Percentiles rank a stretch among this genome's conserved stretches.
Evolutionary conservation across 345 rosid species (phyloP).

Genomic region (Litchi chinensis): DNA sequence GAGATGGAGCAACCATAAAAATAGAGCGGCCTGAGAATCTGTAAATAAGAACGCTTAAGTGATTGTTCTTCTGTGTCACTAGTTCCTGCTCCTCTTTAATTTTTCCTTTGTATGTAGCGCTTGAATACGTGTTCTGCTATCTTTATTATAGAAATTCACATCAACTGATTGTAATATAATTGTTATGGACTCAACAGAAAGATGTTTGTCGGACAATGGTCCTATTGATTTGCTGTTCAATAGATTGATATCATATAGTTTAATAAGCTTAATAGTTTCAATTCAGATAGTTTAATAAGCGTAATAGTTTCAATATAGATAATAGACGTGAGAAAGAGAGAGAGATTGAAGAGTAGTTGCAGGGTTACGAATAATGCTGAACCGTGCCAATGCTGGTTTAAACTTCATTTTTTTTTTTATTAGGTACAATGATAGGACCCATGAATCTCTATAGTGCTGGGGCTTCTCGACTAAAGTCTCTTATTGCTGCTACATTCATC

Average conservation of each 20-base stretch:
- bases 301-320: neutral
- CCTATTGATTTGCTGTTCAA: neutral
- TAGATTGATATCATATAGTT: neutral
- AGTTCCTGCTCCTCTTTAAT: neutral
- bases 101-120: neutral
- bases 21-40: constrained; percentile 16
- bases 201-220: neutral
- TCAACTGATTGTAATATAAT: constrained; percentile 19
- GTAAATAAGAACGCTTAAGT: constrained; percentile 33
- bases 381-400: too few species aligned
- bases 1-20: constrained; percentile 23
- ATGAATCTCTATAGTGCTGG: too few species aligned
- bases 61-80: constrained; percentile 10
- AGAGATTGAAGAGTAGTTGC: neutral
- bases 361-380: neutral
- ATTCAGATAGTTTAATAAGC: neutral
- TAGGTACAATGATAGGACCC: too few species aligned
- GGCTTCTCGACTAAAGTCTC: neutral
- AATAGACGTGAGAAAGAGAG: neutral
- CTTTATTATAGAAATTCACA: constrained; percentile 12
- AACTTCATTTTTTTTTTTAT: neutral
- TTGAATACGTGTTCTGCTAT: neutral
- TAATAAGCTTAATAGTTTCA: neutral
- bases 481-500: neutral
- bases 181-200: constrained; percentile 12